Percentiles rank a stretch among this genome's conserved stretches.
Evolutionary conservation across 2,329 filamentous ascomycete species (phyloP).

Genomic region (Hypoxylon sp.): DNA sequence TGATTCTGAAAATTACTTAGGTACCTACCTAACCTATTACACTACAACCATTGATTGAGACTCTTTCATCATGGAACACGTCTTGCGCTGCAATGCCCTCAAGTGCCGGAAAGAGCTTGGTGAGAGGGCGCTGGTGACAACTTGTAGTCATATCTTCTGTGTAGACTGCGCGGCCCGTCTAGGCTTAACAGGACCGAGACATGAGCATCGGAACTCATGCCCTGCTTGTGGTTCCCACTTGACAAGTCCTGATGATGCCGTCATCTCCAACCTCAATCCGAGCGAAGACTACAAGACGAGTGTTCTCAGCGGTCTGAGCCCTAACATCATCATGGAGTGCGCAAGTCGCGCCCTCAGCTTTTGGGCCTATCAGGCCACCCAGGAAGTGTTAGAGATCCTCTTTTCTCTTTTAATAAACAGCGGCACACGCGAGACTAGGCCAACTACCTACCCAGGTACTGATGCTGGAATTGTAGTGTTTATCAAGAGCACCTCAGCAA

Average conservation of each 20-base stretch:
- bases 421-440: constrained; percentile 9
- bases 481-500: constrained; percentile 85
- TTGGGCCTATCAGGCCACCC: constrained; percentile 87
- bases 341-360: constrained; percentile 84
- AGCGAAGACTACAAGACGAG: constrained; percentile 93
- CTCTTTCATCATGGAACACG: constrained; percentile 74
- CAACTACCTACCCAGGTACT: neutral
- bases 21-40: neutral
- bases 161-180: constrained; percentile 77
- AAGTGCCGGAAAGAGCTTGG: constrained; percentile 80
- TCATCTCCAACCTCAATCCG: constrained; percentile 79
- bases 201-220: constrained; percentile 70
- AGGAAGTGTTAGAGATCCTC: constrained; percentile 78
- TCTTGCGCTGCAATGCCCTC: constrained; percentile 83
- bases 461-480: constrained; percentile 62
- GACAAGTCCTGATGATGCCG: constrained; percentile 80
- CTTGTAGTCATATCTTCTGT: constrained; percentile 94
- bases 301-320: constrained; percentile 85
- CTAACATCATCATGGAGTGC: constrained; percentile 88
- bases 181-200: constrained; percentile 71
- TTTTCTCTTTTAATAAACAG: neutral
- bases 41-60: constrained; percentile 3
- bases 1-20: neutral
- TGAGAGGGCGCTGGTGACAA: constrained; percentile 85
- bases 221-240: constrained; percentile 82